Evolutionary conservation across 257 asterid genomes (phyloP), one percentile per base, ranked within the genome.

Genomic region (Forsythia suspensa): DNA sequence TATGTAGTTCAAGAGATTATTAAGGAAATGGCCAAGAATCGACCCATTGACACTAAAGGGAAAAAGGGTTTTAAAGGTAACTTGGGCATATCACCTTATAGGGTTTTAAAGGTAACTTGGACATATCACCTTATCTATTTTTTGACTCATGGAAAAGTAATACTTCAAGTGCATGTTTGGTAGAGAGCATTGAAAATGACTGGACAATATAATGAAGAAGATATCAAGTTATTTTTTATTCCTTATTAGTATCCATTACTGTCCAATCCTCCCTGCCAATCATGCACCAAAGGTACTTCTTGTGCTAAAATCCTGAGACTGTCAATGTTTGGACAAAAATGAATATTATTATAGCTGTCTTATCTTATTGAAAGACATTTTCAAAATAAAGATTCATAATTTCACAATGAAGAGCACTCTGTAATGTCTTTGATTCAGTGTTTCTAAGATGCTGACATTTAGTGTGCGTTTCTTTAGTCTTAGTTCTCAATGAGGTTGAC

Each of bases 1-100:
- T 93, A 96, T 78, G 97, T 96, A 73, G 99, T 96, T 86, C 98
- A 96, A 85, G 98, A 96, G 91, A 85, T 96, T 46, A 96, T 96
- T 72, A 94, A 96, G 85, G 98, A 94, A 83, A 96, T 96, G 98
- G 99, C 99, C 12, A 96, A 89, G 84, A 94, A 91, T 84, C 89
- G 99, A 83, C 97, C 97, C 9, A 90, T 96, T 84, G 98, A 94
- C 86, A 82, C 90, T 20, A 94, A 96, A 83, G 98, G 98, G 78
- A 91, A 87, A 91, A 93, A 86, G 85, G 96, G 98, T 34, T 96
- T 96, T 82, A 94, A 93, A 94, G 99, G 99, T 92, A 86, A 80
- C 68, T 57, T 70, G 8, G 8, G 37, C 73, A 57, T 72, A 41
- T 44, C 77, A 36, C 52, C 51, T 24, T 24, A 24, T 24, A 24